phyloP scores from a whole-genome alignment of 345 rosid species.

The Corchorus capsularis region DNA sequence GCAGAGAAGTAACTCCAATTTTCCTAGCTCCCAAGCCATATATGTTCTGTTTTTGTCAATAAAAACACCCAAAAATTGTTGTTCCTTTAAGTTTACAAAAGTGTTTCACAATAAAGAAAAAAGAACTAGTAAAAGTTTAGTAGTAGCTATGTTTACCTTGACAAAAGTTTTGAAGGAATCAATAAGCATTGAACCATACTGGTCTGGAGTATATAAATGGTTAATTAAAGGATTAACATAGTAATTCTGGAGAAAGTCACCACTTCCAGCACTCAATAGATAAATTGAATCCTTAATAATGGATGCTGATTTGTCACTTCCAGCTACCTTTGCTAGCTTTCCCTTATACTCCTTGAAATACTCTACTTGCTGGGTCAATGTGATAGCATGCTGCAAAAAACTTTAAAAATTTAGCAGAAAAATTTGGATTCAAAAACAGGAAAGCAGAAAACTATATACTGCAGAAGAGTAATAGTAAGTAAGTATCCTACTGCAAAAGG shows the following conservation, averaged over 20 bases:
- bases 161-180: conserved; percentile 54
- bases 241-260: conserved; percentile 89
- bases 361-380: conserved; percentile 70
- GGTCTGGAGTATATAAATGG: conserved; percentile 61
- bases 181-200: conserved; percentile 64
- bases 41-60: conserved; percentile 41
- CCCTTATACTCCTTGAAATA: conserved; percentile 78
- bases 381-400: conserved; percentile 71
- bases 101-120: neutral
- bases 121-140: no score
- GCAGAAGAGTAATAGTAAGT: neutral
- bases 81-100: neutral
- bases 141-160: conserved; percentile 39
- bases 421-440: neutral
- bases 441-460: conserved; percentile 1
- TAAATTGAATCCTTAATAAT: conserved; percentile 66
- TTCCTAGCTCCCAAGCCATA: conserved; percentile 76
- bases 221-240: conserved; percentile 72
- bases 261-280: conserved; percentile 77
- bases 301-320: conserved; percentile 52
- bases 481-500: neutral
- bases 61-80: neutral
- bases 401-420: neutral
- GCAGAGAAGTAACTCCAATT: conserved; percentile 89
- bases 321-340: conserved; percentile 67